phyloP scores from a whole-genome alignment of 108 stramenopile species.

The Parmales sp. region DNA sequence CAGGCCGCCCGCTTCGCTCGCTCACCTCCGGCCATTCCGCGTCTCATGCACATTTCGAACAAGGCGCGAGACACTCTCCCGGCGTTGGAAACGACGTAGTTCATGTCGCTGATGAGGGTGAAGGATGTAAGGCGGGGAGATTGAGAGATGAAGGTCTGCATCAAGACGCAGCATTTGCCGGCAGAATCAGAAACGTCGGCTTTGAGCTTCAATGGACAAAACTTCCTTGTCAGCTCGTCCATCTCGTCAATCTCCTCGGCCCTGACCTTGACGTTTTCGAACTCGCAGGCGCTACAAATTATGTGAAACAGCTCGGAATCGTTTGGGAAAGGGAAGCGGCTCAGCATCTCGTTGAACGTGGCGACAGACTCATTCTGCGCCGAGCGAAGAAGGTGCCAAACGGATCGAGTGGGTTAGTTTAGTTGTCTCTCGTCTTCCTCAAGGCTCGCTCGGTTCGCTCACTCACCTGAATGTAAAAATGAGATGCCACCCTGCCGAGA shows the following conservation, averaged over 20 bases:
- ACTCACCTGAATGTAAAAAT: conserved; percentile 98
- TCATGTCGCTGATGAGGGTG: conserved; percentile 89
- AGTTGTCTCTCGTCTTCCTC: too few relatives aligned
- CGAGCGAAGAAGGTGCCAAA: too few relatives aligned
- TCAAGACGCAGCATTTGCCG: conserved; percentile 82
- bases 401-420: too few relatives aligned
- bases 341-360: conserved; percentile 76
- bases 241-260: conserved; percentile 85
- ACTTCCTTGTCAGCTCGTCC: conserved; percentile 44
- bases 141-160: conserved; percentile 81
- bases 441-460: too few relatives aligned
- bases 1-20: too few relatives aligned
- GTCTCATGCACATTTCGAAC: conserved; percentile 87
- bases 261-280: conserved; percentile 85
- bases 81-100: conserved; percentile 93
- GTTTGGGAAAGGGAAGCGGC: conserved; percentile 31
- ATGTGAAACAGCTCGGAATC: conserved; percentile 72
- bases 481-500: conserved; percentile 88
- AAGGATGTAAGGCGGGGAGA: conserved; percentile 57
- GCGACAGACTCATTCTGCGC: conserved; percentile 85
- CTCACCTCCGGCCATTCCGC: conserved; percentile 42
- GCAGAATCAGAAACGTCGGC: conserved; percentile 57
- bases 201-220: conserved; percentile 48
- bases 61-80: conserved; percentile 88
- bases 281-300: conserved; percentile 86